Percentiles rank a stretch among this genome's conserved stretches.
phyloP scores from a whole-genome alignment of 305 asterid species.

The Rubia occidens region DNA sequence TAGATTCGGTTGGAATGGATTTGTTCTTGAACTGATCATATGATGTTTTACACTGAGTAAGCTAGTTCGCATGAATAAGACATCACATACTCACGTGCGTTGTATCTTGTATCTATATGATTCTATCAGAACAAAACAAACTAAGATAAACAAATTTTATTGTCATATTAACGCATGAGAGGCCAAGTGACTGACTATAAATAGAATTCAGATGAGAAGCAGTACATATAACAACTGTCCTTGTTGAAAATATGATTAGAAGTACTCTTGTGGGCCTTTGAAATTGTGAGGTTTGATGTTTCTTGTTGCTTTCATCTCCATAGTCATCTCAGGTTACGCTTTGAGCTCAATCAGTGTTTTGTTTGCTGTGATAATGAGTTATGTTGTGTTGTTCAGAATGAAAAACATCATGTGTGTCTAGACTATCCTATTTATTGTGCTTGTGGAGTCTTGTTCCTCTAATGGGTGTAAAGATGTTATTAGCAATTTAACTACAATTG shows the following conservation, averaged over 20 bases:
- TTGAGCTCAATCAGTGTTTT: neutral
- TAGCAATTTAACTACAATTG: neutral
- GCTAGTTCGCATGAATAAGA: neutral
- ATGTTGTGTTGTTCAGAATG: neutral
- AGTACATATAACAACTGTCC: neutral
- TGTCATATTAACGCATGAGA: neutral
- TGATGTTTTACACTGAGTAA: neutral
- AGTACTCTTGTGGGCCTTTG: neutral
- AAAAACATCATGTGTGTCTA: neutral
- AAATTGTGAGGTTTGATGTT: neutral
- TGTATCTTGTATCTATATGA: no score
- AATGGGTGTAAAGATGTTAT: neutral
- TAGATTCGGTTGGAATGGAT: neutral
- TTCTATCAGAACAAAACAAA: conserved; percentile 1
- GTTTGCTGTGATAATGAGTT: neutral
- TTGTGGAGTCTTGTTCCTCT: neutral
- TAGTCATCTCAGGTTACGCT: neutral
- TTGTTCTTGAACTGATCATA: conserved; percentile 1
- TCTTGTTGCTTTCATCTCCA: neutral
- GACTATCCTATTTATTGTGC: neutral
- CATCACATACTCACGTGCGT: neutral
- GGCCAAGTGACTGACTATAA: neutral
- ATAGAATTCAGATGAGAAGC: neutral
- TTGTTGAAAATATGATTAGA: neutral
- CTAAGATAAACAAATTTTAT: neutral